Evolutionary conservation across 805 yeast species (phyloP).

Genomic region (Vanderwaltozyma polyspora): DNA sequence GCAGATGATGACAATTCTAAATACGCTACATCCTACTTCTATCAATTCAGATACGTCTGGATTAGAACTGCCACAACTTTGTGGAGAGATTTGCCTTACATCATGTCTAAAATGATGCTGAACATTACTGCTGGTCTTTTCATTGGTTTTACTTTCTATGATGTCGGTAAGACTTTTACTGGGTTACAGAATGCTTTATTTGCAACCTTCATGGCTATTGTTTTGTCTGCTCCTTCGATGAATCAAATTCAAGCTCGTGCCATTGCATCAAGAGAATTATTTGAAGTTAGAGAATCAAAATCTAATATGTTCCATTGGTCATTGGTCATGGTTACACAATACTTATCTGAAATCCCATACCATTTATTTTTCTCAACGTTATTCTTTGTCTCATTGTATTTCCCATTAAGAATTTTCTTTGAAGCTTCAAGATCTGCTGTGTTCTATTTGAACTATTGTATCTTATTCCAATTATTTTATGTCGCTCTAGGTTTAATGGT

Average conservation of each 20-base stretch:
- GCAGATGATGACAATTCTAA: conserved; percentile 8
- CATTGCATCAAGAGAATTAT: conserved; percentile 46
- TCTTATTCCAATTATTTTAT: conserved; percentile 37
- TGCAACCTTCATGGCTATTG: conserved; percentile 47
- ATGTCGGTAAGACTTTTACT: conserved; percentile 38
- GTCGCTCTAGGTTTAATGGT: conserved; percentile 41
- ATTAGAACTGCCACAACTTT: conserved; percentile 31
- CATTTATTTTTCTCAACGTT: conserved; percentile 38
- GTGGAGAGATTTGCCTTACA: conserved; percentile 54
- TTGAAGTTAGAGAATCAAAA: conserved; percentile 58
- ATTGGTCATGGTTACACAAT: conserved; percentile 41
- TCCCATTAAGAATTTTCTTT: conserved; percentile 33
- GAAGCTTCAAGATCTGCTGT: conserved; percentile 37
- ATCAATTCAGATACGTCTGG: conserved; percentile 33
- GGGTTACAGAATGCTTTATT: conserved; percentile 54
- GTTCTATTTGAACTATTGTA: conserved; percentile 33
- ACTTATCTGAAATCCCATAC: conserved; percentile 51
- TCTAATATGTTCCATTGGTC: conserved; percentile 71
- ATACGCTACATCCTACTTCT: conserved; percentile 31
- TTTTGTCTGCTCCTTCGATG: conserved; percentile 41
- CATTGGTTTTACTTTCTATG: conserved; percentile 62
- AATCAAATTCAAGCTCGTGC: conserved; percentile 57
- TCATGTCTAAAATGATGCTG: conserved; percentile 46
- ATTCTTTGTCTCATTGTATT: conserved; percentile 43
- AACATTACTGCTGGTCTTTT: conserved; percentile 44